Conservation (phyloP, 2,329 filamentous ascomycete genomes). For the Didymosphaeria variabile region DNA sequence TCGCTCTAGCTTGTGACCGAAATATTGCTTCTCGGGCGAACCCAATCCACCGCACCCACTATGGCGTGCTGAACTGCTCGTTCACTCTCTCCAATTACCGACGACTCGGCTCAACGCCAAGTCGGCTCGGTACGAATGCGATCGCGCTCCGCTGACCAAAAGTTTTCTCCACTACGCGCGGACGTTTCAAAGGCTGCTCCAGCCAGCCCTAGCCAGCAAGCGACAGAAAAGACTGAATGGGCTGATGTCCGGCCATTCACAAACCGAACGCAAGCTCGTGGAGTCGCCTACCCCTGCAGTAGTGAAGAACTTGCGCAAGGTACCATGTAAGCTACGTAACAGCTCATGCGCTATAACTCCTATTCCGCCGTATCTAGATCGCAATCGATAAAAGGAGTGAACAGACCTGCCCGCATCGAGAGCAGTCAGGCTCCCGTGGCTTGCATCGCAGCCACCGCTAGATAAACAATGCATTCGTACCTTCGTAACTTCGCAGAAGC, state of each 20-base stretch:
- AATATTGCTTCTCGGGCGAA: neutral
- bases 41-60: neutral
- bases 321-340: neutral
- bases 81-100: neutral
- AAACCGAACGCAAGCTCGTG: neutral
- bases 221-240: neutral
- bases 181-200: neutral
- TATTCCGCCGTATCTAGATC: neutral
- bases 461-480: neutral
- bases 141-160: neutral
- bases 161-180: neutral
- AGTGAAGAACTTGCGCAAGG: conserved; percentile 1
- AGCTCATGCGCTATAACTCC: neutral
- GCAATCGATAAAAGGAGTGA: conserved; percentile 2
- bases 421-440: neutral
- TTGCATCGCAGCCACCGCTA: conserved; percentile 3
- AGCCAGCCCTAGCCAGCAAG: conserved; percentile 4
- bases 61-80: neutral
- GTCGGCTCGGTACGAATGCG: conserved; percentile 1
- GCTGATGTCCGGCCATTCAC: neutral
- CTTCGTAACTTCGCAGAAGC: neutral
- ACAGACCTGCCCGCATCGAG: neutral
- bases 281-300: conserved; percentile 6
- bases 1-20: neutral
- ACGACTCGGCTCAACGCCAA: neutral